Base-by-base conservation (phyloP, 192 early-diverging fungal species). In the Dimargaris cristalligena region DNA sequence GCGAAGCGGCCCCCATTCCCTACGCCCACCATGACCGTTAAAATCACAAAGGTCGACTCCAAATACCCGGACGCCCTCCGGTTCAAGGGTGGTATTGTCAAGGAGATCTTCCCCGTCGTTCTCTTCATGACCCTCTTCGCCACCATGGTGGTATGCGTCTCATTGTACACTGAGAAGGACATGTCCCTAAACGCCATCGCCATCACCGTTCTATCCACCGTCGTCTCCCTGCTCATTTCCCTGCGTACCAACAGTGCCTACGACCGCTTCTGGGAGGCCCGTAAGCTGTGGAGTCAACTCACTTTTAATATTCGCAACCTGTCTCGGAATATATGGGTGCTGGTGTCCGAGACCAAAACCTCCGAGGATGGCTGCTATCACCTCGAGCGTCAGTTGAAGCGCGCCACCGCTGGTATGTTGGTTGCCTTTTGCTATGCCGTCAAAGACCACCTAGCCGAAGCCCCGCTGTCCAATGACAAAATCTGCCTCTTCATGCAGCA, bases 241-340 rank as follows among this genome's bases (percentile, higher is more conserved):
- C 72, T 80, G 66, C 66, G 75, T 50, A 79, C 71, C n/a, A 74
- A 75, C 59, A 65, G 73, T 30, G 84, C 82, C 26, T 86, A 86
- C 60, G 80, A 84, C 65, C 74, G 90, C 31, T 93, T 80, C 74
- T 92, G 80, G 81, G 93, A 92, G 71, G 93, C 87, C 23, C 79
- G 93, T 49, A 76, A 83, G 62, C 62, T 81, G 18, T 97, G 90
- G 90, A 80, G 79, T 31, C 77, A 79, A 18, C 65, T 91, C 60
- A 75, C 75, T 26, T 76, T 79, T 28, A 72, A 76, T 29, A 74
- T 87, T 52, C 83, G 91, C 45, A 87, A 83, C 73, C 61, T 92
- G 52, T 77, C 90, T 2, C 84, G 93, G 35, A 66, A 75, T 47
- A 71, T 86, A 51, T 93, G 88, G 88, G 75, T 90, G 23, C 62